phyloP scores from a whole-genome alignment of 177 flowering plant genomes.

The Tripterygium wilfordii region DNA sequence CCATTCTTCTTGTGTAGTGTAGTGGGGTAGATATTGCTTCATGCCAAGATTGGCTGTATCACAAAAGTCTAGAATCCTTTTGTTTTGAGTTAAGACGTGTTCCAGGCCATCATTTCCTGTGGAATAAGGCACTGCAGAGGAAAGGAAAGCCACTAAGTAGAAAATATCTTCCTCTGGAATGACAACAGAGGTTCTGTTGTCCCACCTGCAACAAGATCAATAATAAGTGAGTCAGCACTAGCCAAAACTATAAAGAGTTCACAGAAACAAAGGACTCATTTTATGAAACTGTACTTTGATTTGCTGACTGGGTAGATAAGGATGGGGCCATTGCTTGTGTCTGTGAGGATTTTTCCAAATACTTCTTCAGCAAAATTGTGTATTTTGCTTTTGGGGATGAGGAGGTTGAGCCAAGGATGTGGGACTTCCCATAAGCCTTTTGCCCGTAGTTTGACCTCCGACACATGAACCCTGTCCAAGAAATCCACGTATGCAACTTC shows the following conservation, averaged over 20 bases:
- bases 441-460: conserved; percentile 41
- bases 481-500: conserved; percentile 46
- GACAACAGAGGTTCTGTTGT: conserved; percentile 62
- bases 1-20: conserved; percentile 66
- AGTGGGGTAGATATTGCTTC: conserved; percentile 79
- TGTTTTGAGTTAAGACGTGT: conserved; percentile 40
- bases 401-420: conserved; percentile 43
- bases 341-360: conserved; percentile 55
- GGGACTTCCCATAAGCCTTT: conserved; percentile 55
- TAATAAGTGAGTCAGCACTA: not conserved
- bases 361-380: conserved; percentile 46
- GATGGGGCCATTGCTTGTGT: conserved; percentile 68
- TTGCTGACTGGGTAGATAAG: conserved; percentile 74
- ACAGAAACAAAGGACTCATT: not conserved
- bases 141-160: conserved; percentile 72
- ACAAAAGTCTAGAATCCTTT: conserved; percentile 44
- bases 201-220: conserved; percentile 55
- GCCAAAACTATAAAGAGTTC: not conserved
- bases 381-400: conserved; percentile 33
- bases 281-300: conserved; percentile 51
- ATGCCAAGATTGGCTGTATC: conserved; percentile 41
- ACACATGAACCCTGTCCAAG: conserved; percentile 50
- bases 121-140: not conserved
- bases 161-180: conserved; percentile 66
- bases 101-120: conserved; percentile 41